These are phyloP conservation scores for Stachybotrys chlorohalonatus DNA, from an alignment of 2,329 filamentous ascomycete genomes.

Conservation along the genomic window DNA sequence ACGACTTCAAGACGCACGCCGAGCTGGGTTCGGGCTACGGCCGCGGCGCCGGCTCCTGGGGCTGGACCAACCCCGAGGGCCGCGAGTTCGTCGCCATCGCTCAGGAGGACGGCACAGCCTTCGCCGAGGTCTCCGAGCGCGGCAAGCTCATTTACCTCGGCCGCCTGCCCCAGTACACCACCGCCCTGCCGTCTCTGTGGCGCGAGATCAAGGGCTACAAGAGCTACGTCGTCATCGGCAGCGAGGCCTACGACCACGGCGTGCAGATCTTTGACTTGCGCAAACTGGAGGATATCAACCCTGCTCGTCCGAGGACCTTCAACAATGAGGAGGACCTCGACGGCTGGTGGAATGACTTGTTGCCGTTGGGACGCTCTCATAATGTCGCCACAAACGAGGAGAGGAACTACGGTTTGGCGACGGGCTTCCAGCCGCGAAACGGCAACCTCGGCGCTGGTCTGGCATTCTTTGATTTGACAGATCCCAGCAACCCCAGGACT, in stretches of 20 bases:
- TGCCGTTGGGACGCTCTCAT: conserved; percentile 27
- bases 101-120: conserved; percentile 34
- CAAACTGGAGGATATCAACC: conserved; percentile 33
- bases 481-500: conserved; percentile 36
- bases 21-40: conserved; percentile 29
- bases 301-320: conserved; percentile 19
- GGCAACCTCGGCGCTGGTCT: conserved; percentile 30
- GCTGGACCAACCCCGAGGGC: conserved; percentile 28
- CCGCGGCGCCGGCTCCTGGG: conserved; percentile 26
- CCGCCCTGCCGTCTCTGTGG: conserved; percentile 11
- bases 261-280: conserved; percentile 55
- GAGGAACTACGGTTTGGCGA: conserved; percentile 33
- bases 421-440: conserved; percentile 33
- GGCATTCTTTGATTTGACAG: conserved; percentile 31
- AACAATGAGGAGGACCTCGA: conserved; percentile 22
- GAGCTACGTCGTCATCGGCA: conserved; percentile 23
- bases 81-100: conserved; percentile 36
- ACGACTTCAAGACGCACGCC: conserved; percentile 43
- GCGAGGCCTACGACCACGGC: conserved; percentile 35
- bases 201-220: conserved; percentile 25
- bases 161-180: background rate
- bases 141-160: conserved; percentile 1
- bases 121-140: conserved; percentile 27
- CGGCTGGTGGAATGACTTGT: background rate
- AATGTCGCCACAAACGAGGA: conserved; percentile 22